phyloP scores from a whole-genome alignment of 768 basidiomycete species.

The Termitomyces sp. region DNA sequence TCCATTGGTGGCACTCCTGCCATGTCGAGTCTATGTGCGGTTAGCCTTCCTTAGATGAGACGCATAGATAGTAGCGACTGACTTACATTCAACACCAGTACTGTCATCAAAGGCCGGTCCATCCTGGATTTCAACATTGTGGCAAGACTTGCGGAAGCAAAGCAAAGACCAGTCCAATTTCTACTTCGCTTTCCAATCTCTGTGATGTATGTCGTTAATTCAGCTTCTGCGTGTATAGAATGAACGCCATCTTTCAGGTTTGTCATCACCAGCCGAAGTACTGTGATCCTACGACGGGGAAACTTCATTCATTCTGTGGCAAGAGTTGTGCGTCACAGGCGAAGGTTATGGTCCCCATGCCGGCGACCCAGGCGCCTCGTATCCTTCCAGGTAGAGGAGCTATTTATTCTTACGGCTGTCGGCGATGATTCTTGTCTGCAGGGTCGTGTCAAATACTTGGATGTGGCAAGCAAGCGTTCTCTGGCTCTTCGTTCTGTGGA shows the following conservation, averaged over 20 bases:
- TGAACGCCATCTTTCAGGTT: slow-evolving; percentile 31
- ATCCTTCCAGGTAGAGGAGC: slow-evolving; percentile 13
- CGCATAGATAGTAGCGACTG: background rate
- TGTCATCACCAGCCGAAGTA: slow-evolving; percentile 60
- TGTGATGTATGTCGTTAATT: slow-evolving; percentile 40
- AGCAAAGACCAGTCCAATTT: slow-evolving; percentile 25
- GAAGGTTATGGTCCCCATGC: background rate
- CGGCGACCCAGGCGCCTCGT: background rate
- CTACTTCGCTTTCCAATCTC: slow-evolving; percentile 25
- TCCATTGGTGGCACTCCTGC: background rate
- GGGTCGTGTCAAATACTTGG: slow-evolving; percentile 51
- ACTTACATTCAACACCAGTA: slow-evolving; percentile 28
- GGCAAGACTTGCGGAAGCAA: slow-evolving; percentile 55
- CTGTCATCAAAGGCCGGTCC: slow-evolving; percentile 56
- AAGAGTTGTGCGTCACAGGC: slow-evolving; percentile 47
- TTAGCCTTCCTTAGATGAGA: background rate
- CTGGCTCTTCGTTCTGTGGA: slow-evolving; percentile 36
- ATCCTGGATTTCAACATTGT: slow-evolving; percentile 57
- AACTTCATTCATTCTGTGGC: slow-evolving; percentile 56
- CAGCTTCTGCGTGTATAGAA: background rate
- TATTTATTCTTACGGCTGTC: background rate
- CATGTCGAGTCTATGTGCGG: slow-evolving; percentile 3
- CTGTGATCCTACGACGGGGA: slow-evolving; percentile 44
- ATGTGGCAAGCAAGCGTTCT: slow-evolving; percentile 41
- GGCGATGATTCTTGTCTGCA: slow-evolving; percentile 7